Evolutionary conservation across 2,329 filamentous ascomycete genomes (phyloP).

Genomic region (Pseudogymnoascus destructans): DNA sequence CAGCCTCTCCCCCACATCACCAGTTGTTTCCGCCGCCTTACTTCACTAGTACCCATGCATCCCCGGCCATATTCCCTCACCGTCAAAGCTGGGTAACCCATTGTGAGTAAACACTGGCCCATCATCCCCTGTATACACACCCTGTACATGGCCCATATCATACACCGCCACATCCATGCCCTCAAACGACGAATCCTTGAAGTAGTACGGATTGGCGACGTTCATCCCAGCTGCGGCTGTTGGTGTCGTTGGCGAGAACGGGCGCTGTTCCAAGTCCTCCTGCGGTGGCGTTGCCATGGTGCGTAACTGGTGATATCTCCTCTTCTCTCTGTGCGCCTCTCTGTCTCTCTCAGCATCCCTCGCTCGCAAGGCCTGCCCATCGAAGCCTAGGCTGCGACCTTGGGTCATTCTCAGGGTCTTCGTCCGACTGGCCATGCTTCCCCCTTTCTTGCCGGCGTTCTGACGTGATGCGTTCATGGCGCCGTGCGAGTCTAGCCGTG

Average conservation of each 20-base stretch:
- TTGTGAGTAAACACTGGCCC: constrained; percentile 20
- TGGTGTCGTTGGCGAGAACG: constrained; percentile 1
- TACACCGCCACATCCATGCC: constrained; percentile 18
- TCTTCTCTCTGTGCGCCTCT: not conserved
- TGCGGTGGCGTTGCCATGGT: not conserved
- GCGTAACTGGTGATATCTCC: constrained; percentile 2
- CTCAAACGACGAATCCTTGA: constrained; percentile 17
- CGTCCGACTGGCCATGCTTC: not conserved
- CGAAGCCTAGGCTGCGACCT: not conserved
- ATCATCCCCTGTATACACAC: constrained; percentile 18
- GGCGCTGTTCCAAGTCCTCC: not conserved
- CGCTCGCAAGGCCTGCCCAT: constrained; percentile 1
- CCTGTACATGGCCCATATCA: constrained; percentile 20
- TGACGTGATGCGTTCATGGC: not conserved
- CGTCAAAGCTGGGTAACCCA: constrained; percentile 6
- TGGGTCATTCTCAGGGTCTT: constrained; percentile 4
- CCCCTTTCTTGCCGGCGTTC: constrained; percentile 8
- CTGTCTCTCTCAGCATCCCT: not conserved
- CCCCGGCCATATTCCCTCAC: not conserved
- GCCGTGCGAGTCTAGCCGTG: not conserved
- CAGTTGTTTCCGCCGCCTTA: not conserved
- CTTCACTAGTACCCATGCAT: not conserved
- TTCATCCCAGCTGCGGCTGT: constrained; percentile 16
- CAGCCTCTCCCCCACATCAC: not conserved
- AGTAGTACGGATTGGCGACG: constrained; percentile 16